Evolutionary conservation across 192 early-diverging fungal genomes (phyloP).

Genomic region (Backusella westeae): DNA sequence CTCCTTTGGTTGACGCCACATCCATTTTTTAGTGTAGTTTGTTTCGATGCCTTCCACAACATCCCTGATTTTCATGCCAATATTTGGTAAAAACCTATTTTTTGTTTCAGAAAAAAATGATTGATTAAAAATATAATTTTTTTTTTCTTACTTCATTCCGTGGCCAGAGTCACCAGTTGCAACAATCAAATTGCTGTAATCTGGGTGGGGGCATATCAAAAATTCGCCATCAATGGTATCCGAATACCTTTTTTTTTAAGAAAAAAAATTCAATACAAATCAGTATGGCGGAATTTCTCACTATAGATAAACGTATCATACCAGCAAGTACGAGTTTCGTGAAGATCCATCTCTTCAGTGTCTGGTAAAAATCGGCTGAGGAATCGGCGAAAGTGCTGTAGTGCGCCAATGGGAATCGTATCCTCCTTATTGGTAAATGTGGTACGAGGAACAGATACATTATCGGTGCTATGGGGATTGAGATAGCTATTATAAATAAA

Average conservation of each 20-base stretch:
- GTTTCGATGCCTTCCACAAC: slow-evolving; percentile 37
- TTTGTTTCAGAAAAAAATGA: background rate
- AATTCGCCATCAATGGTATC: slow-evolving; percentile 57
- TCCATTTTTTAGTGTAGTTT: slow-evolving; percentile 28
- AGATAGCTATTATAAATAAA: slow-evolving; percentile 35
- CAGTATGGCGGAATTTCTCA: background rate
- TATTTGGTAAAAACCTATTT: slow-evolving; percentile 44
- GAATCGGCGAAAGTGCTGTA: slow-evolving; percentile 41
- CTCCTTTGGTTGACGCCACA: slow-evolving; percentile 15
- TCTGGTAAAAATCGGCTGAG: slow-evolving; percentile 37
- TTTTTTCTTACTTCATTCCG: slow-evolving; percentile 46
- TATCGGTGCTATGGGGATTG: slow-evolving; percentile 24
- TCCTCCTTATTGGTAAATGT: slow-evolving; percentile 16
- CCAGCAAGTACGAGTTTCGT: slow-evolving; percentile 49
- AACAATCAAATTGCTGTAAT: slow-evolving; percentile 39
- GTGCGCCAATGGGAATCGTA: slow-evolving; percentile 40
- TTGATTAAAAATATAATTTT: background rate
- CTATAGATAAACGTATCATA: background rate
- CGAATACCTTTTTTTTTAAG: slow-evolving; percentile 34
- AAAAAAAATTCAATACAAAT: background rate
- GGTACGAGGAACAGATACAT: slow-evolving; percentile 37
- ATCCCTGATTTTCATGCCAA: slow-evolving; percentile 49
- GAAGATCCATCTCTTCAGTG: slow-evolving; percentile 32
- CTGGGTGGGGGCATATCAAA: slow-evolving; percentile 42
- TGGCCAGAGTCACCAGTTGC: slow-evolving; percentile 60